Evolutionary conservation across 805 yeast genomes (phyloP).

Genomic region (Pichia phayaonensis): DNA sequence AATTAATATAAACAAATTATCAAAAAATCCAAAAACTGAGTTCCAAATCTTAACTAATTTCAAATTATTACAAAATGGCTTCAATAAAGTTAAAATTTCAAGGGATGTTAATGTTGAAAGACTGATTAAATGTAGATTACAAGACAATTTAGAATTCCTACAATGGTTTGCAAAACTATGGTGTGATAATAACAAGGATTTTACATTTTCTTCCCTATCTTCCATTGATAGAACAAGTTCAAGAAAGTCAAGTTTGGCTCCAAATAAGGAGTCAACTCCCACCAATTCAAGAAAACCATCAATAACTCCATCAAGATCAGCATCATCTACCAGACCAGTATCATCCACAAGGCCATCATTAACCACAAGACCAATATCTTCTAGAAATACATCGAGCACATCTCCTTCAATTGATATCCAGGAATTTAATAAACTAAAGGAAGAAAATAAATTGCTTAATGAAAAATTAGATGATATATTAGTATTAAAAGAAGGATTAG

Average conservation of each 20-base stretch:
- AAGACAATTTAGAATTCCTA: constrained; percentile 87
- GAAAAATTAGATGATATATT: constrained; percentile 51
- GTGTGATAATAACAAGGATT: constrained; percentile 39
- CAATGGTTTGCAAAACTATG: constrained; percentile 88
- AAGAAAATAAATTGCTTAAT: constrained; percentile 43
- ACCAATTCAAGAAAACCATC: background rate
- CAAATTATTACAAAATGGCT: constrained; percentile 80
- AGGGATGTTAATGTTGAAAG: constrained; percentile 74
- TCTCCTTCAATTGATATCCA: background rate
- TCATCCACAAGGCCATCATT: background rate
- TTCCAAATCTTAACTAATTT: constrained; percentile 74
- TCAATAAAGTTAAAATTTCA: constrained; percentile 60
- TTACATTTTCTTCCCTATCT: background rate
- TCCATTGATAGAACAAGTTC: constrained; percentile 6
- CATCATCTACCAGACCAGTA: background rate
- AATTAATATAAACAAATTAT: constrained; percentile 72
- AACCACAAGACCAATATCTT: background rate
- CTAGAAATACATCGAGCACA: background rate
- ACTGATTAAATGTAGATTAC: constrained; percentile 79
- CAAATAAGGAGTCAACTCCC: background rate
- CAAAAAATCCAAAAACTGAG: constrained; percentile 60
- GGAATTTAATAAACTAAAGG: constrained; percentile 18
- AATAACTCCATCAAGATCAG: background rate
- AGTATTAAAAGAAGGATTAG: constrained; percentile 56
- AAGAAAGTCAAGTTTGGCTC: constrained; percentile 4